phyloP scores from a whole-genome alignment of 129 eudicot species.

The Pseudognaphalium luteoalbum region DNA sequence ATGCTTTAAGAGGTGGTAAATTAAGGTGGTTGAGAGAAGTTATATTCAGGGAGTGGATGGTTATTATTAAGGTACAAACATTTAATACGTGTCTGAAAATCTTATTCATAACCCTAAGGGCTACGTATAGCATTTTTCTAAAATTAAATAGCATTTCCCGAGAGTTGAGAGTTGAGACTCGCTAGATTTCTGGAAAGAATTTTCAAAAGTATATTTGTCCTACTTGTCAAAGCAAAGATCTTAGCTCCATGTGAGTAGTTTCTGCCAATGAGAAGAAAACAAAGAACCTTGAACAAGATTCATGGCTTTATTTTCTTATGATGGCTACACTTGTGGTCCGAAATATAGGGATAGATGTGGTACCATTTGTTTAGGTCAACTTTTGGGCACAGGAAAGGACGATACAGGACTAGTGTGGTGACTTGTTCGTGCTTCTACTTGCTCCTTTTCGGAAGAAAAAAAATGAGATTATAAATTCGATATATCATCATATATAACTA shows the following conservation, averaged over 20 bases:
- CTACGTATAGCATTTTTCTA: too few relatives aligned
- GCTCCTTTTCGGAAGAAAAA: background rate
- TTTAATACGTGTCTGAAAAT: too few relatives aligned
- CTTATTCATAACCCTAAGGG: too few relatives aligned
- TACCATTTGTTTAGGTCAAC: slow-evolving; percentile 20
- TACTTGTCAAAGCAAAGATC: slow-evolving; percentile 1
- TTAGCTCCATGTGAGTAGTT: slow-evolving; percentile 12
- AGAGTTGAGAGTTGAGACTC: too few relatives aligned
- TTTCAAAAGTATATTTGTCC: too few relatives aligned
- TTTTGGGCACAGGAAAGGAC: slow-evolving; percentile 26
- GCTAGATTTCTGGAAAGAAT: too few relatives aligned
- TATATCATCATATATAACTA: background rate
- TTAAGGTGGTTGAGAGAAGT: too few relatives aligned
- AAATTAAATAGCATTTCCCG: too few relatives aligned
- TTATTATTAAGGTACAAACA: too few relatives aligned
- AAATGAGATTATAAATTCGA: background rate
- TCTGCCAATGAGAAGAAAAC: slow-evolving; percentile 24
- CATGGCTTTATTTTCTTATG: slow-evolving; percentile 14
- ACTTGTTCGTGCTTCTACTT: background rate
- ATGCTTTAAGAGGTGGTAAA: too few relatives aligned
- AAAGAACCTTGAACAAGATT: slow-evolving; percentile 33
- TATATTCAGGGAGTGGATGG: too few relatives aligned
- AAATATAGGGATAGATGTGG: slow-evolving; percentile 11
- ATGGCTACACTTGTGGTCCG: slow-evolving; percentile 20
- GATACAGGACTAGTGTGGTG: slow-evolving; percentile 12